phyloP scores from a whole-genome alignment of 176 grass and related monocot genomes.

The Pontederia paniculata region DNA sequence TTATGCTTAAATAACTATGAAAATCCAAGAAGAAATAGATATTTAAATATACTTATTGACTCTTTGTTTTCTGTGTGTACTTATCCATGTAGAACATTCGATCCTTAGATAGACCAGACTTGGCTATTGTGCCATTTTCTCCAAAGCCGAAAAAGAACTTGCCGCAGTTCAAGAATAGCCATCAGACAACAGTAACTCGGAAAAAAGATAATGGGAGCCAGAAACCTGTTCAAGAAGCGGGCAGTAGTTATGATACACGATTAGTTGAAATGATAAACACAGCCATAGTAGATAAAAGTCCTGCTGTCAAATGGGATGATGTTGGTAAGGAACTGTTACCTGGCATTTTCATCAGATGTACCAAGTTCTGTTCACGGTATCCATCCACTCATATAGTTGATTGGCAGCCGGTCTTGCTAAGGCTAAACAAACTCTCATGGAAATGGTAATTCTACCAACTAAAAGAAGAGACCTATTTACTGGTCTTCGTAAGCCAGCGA shows the following conservation, averaged over 20 bases:
- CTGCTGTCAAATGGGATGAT: slow-evolving; percentile 85
- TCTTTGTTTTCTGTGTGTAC: background rate
- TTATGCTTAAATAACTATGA: too few relatives aligned
- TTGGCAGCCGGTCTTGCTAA: slow-evolving; percentile 86
- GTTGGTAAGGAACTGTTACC: slow-evolving; percentile 48
- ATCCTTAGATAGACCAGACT: slow-evolving; percentile 25
- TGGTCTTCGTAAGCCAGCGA: slow-evolving; percentile 82
- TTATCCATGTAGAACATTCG: slow-evolving; percentile 18
- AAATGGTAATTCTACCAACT: slow-evolving; percentile 97
- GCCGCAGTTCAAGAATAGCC: slow-evolving; percentile 35
- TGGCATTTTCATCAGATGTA: background rate
- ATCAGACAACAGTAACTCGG: slow-evolving; percentile 24
- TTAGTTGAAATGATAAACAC: slow-evolving; percentile 95
- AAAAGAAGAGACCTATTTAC: slow-evolving; percentile 92
- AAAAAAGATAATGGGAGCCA: slow-evolving; percentile 20
- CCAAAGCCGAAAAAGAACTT: slow-evolving; percentile 25
- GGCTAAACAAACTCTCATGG: slow-evolving; percentile 95
- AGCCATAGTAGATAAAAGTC: slow-evolving; percentile 86
- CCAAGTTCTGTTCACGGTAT: slow-evolving; percentile 7
- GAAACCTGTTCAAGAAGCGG: slow-evolving; percentile 37
- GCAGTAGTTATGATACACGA: slow-evolving; percentile 34
- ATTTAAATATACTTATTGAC: too few relatives aligned
- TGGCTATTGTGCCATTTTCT: slow-evolving; percentile 7
- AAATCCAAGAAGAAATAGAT: too few relatives aligned
- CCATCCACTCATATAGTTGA: slow-evolving; percentile 12